Percentiles rank a stretch among this genome's conserved stretches.
These are phyloP conservation scores for Hypoxylon sp. DNA, from an alignment of 2,329 filamentous ascomycete genomes.

Conservation along the genomic window DNA sequence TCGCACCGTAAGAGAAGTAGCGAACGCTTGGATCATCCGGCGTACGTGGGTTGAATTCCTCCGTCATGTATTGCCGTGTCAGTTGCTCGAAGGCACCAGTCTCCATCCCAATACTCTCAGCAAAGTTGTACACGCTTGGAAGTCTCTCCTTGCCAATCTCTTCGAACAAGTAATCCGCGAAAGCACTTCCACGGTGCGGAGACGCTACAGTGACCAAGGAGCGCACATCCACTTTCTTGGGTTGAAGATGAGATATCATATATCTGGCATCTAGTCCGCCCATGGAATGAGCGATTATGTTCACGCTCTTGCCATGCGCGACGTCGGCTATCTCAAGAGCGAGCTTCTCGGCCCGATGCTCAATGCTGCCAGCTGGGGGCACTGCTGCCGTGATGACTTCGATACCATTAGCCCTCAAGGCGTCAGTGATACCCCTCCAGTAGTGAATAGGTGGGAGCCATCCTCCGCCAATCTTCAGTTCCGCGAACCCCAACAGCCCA, in stretches of 20 bases:
- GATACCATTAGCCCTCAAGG: slow-evolving; percentile 64
- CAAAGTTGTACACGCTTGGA: slow-evolving; percentile 67
- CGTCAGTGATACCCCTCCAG: slow-evolving; percentile 74
- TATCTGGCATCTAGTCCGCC: slow-evolving; percentile 74
- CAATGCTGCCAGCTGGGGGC: slow-evolving; percentile 71
- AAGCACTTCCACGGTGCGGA: slow-evolving; percentile 67
- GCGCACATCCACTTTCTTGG: slow-evolving; percentile 60
- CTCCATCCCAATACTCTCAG: slow-evolving; percentile 65
- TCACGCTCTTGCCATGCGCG: slow-evolving; percentile 70
- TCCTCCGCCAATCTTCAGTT: slow-evolving; percentile 63
- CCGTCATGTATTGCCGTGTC: slow-evolving; percentile 68
- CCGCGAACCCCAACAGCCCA: slow-evolving; percentile 73
- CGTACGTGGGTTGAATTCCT: slow-evolving; percentile 69
- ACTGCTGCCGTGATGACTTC: slow-evolving; percentile 72
- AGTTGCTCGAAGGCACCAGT: slow-evolving; percentile 73
- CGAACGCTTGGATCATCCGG: slow-evolving; percentile 65
- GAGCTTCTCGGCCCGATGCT: slow-evolving; percentile 70
- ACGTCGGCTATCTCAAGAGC: slow-evolving; percentile 63
- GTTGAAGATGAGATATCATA: slow-evolving; percentile 70
- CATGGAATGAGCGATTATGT: slow-evolving; percentile 80
- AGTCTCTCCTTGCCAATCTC: slow-evolving; percentile 60
- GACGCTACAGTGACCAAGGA: slow-evolving; percentile 68
- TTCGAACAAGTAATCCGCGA: slow-evolving; percentile 67
- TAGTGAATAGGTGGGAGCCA: slow-evolving; percentile 70
- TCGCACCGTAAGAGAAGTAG: slow-evolving; percentile 74